Base-by-base conservation (phyloP, 176 grass and related monocot species). In the Otatea glauca region DNA sequence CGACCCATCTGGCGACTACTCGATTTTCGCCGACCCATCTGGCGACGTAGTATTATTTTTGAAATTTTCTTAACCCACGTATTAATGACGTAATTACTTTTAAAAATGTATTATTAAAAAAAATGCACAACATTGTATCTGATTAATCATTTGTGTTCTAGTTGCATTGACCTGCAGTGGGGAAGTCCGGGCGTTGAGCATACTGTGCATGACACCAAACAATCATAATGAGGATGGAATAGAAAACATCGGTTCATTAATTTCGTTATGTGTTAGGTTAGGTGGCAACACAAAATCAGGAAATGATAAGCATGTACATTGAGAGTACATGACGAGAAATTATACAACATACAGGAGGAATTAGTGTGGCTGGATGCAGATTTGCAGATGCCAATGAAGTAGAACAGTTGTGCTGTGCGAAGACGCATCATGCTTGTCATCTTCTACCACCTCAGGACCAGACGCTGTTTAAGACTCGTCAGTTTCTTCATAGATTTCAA, bases 261-360 rank as follows among this genome's bases (percentile, higher is more conserved):
- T 39, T 38, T 20, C 32, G 20, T 47, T 5, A 51, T 8, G 47
- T 8, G 17, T 76, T 76, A 23, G 54, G 54, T 59, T 41, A 41
- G 54, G 74, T 77, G 37, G 74, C 21, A 77, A n/a, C 32, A 58
- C 17, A 43, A 5, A 20, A 77, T 43, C 70, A 74, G 35, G 74
- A 3, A 25, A 43, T 27, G 74, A 77, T 62, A 77, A 25, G 74
- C 37, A 77, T 42, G 34, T 76, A 60, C 53, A 76, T 5, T 14
- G 53, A 38, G 34, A 38, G 14, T 42, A 24, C 35, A 39, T 43
- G 74, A 61, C 5, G 35, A 61, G 35, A 61, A n/a, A 76, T 45
- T 24, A 55, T 6, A 41, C 47, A 9, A 29, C 12, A 11, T 8
- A 18, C 47, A 11, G 12, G 24, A 15, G 60, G 60, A 29, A 63